Evolutionary conservation across 768 basidiomycete genomes (phyloP).

Genomic region (Pleurotus ostreatus): DNA sequence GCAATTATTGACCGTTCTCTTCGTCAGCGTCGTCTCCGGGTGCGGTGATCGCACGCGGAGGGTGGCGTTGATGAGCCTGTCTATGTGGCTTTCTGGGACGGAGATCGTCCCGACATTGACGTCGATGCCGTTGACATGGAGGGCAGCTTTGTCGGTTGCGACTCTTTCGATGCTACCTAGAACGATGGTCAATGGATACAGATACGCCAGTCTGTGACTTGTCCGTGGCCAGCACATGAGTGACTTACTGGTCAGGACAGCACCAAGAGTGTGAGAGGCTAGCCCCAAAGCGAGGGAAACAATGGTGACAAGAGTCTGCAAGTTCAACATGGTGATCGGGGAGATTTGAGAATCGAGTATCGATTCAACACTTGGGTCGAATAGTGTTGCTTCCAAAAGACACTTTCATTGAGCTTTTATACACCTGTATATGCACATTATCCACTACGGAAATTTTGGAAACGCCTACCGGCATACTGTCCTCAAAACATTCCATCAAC

Average conservation of each 20-base stretch:
- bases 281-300: background rate
- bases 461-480: no score
- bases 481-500: no score
- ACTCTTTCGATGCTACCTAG: background rate
- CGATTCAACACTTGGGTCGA: no score
- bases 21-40: slow-evolving; percentile 3
- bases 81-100: background rate
- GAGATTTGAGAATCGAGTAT: no score
- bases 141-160: background rate
- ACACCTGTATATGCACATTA: no score
- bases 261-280: background rate
- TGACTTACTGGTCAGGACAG: background rate
- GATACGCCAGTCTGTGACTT: background rate
- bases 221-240: background rate
- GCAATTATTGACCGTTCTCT: slow-evolving; percentile 6
- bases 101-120: slow-evolving; percentile 2
- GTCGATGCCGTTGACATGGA: slow-evolving; percentile 1
- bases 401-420: no score
- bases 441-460: no score
- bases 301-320: background rate
- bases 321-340: background rate
- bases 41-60: background rate
- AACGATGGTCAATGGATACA: background rate
- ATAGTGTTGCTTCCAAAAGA: no score
- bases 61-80: background rate